Evolutionary conservation across 192 early-diverging fungal species (phyloP).

Genomic region (Backusella tuberculispora): DNA sequence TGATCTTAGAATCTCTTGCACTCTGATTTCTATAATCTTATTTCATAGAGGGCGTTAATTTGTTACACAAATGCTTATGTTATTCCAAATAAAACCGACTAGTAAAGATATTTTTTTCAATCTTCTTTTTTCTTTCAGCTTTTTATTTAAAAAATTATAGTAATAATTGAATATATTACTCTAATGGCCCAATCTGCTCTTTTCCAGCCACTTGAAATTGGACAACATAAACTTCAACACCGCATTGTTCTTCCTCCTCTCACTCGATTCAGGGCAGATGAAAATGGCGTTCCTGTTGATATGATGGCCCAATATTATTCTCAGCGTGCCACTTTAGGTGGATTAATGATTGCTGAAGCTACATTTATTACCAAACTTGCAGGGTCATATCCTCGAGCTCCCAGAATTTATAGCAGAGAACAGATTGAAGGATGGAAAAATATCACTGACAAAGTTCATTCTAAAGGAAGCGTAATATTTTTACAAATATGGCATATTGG

Average conservation of each 20-base stretch:
- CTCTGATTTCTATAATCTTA: too few species aligned
- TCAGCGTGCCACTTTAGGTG: constrained; percentile 13
- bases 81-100: too few species aligned
- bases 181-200: neutral
- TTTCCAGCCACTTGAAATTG: constrained; percentile 18
- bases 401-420: constrained; percentile 39
- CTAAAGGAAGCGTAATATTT: constrained; percentile 54
- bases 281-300: neutral
- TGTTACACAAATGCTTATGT: too few species aligned
- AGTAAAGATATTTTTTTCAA: too few species aligned
- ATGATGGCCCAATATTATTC: neutral
- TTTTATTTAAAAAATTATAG: too few species aligned
- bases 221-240: neutral
- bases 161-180: too few species aligned
- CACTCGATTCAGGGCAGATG: neutral
- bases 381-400: constrained; percentile 27
- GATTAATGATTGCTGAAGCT: constrained; percentile 2
- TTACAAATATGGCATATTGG: constrained; percentile 52
- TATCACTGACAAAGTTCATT: constrained; percentile 55
- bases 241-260: constrained; percentile 27
- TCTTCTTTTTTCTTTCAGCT: too few species aligned
- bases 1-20: too few species aligned
- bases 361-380: constrained; percentile 15
- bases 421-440: constrained; percentile 55
- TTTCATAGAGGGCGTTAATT: too few species aligned